phyloP scores from a whole-genome alignment of 1,139 yeast species.

The Taphrina flavorubra region DNA sequence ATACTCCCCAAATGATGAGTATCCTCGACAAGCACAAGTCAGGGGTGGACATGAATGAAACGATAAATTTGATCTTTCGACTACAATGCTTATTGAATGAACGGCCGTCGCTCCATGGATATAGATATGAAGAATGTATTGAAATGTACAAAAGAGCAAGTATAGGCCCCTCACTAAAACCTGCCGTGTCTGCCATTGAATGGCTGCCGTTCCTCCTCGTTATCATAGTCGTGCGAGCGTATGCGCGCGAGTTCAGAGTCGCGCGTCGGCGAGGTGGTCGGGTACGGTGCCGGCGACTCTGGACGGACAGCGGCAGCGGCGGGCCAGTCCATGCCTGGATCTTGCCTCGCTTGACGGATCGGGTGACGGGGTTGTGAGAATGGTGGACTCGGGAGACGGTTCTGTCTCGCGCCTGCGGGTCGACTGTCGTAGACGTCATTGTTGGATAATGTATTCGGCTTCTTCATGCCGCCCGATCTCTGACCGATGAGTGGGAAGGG shows the following conservation, averaged over 20 bases:
- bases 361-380: conserved; percentile 1
- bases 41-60: not conserved
- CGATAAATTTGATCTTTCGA: not conserved
- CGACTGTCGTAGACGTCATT: not conserved
- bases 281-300: conserved; percentile 22
- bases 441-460: not conserved
- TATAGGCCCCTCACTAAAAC: not conserved
- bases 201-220: not conserved
- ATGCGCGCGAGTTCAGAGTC: not conserved
- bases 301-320: not conserved
- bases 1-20: not conserved
- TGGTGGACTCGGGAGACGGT: conserved; percentile 23
- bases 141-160: not conserved
- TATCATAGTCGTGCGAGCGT: not conserved
- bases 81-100: not conserved
- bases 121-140: not conserved
- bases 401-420: conserved; percentile 1
- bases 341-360: conserved; percentile 17
- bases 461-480: not conserved
- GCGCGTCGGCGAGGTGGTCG: not conserved
- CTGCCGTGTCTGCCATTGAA: conserved; percentile 5
- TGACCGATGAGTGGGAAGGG: conserved; percentile 22
- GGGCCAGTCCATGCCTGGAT: conserved; percentile 19
- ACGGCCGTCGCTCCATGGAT: conserved; percentile 4
- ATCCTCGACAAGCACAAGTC: not conserved